Evolutionary conservation across 2,329 filamentous ascomycete genomes (phyloP).

Genomic region (Cercospora sp.): DNA sequence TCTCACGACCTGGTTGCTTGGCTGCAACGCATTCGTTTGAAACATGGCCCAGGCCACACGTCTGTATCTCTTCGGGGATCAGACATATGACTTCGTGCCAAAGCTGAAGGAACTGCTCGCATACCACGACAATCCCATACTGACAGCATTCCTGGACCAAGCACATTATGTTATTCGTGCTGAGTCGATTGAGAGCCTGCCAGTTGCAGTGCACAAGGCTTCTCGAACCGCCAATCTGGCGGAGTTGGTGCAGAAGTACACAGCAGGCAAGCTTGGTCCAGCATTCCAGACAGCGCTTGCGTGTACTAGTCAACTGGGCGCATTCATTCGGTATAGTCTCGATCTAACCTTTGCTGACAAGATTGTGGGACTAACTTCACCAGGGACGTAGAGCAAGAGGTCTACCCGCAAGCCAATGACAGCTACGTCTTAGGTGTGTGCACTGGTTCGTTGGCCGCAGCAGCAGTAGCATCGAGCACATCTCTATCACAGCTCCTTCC

Average conservation of each 20-base stretch:
- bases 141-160: background rate
- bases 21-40: background rate
- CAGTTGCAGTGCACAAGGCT: background rate
- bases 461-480: constrained; percentile 25
- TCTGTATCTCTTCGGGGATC: constrained; percentile 28
- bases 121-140: background rate
- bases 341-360: background rate
- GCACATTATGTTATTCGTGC: background rate
- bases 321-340: background rate
- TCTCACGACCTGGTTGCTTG: background rate
- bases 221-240: background rate
- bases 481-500: constrained; percentile 22
- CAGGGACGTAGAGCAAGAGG: background rate
- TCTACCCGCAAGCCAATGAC: background rate
- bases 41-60: background rate
- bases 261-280: background rate
- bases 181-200: background rate
- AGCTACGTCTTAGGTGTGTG: constrained; percentile 24
- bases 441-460: constrained; percentile 29
- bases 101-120: background rate
- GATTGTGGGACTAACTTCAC: background rate
- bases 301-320: background rate
- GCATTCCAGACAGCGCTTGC: background rate
- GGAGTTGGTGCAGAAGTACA: background rate
- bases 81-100: constrained; percentile 21